A percentile compares a stretch with the other conserved stretches of the same genome.
Conservation (phyloP, 192 early-diverging fungal genomes). For the Coemansia sp. region DNA sequence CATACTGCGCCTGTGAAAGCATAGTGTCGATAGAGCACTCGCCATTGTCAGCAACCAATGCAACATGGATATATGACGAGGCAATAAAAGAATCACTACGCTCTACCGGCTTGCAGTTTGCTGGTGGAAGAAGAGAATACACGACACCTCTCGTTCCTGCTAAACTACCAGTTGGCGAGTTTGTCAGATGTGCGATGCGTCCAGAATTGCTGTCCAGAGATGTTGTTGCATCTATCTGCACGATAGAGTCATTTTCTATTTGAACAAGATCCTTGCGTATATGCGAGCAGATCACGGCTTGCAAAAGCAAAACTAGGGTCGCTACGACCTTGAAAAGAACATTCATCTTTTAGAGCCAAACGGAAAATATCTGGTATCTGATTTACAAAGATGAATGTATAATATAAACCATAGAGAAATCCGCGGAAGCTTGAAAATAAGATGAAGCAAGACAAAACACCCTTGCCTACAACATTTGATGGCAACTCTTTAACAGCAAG, state of each 20-base stretch:
- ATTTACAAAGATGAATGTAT: background rate
- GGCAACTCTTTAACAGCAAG: background rate
- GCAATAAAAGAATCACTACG: conserved; percentile 33
- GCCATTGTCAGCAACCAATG: conserved; percentile 38
- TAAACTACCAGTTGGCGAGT: conserved; percentile 28
- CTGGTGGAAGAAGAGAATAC: conserved; percentile 29
- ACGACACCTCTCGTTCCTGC: conserved; percentile 47
- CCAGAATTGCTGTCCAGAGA: conserved; percentile 34
- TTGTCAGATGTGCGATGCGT: conserved; percentile 27
- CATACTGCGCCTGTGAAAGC: conserved; percentile 44
- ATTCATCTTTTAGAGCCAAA: conserved; percentile 14
- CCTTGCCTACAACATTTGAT: too few relatives aligned
- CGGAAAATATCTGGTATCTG: background rate
- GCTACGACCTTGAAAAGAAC: conserved; percentile 18
- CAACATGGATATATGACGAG: conserved; percentile 42
- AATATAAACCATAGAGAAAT: too few relatives aligned
- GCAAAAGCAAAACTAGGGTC: conserved; percentile 13
- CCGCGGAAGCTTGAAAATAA: too few relatives aligned
- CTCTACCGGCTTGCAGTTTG: conserved; percentile 32
- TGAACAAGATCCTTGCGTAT: conserved; percentile 54
- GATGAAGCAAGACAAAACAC: too few relatives aligned
- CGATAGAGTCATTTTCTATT: conserved; percentile 42
- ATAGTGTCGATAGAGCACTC: conserved; percentile 38
- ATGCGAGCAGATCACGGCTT: conserved; percentile 18
- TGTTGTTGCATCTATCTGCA: conserved; percentile 40